Evolutionary conservation across 2,329 filamentous ascomycete genomes (phyloP).

Genomic region (Botrytis byssoidea): DNA sequence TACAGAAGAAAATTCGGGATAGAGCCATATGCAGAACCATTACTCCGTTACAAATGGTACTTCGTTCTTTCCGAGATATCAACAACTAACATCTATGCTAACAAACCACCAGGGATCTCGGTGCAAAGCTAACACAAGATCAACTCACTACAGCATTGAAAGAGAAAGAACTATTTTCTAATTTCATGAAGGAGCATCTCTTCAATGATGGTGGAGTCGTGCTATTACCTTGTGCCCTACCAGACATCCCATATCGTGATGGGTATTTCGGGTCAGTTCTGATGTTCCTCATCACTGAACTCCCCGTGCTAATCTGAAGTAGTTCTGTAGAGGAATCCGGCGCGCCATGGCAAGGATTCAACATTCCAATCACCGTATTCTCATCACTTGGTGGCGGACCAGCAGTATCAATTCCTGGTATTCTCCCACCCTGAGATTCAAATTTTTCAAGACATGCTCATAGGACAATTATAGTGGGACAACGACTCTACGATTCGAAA

Average conservation of each 20-base stretch:
- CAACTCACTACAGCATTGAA: conserved; percentile 19
- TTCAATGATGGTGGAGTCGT: conserved; percentile 26
- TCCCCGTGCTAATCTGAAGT: neutral
- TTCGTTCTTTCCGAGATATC: neutral
- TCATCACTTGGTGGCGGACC: conserved; percentile 28
- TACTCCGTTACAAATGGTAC: conserved; percentile 22
- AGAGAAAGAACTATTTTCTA: conserved; percentile 21
- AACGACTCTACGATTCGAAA: conserved; percentile 25
- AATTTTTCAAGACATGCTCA: neutral
- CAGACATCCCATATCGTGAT: conserved; percentile 23
- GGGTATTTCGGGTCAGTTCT: conserved; percentile 12
- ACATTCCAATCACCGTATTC: conserved; percentile 25
- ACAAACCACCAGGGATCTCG: conserved; percentile 22
- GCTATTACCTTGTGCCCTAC: conserved; percentile 24
- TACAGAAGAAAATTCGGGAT: conserved; percentile 6
- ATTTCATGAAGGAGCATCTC: conserved; percentile 24
- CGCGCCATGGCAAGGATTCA: conserved; percentile 30
- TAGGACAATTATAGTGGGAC: conserved; percentile 21
- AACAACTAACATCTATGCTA: neutral
- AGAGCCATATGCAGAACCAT: conserved; percentile 20
- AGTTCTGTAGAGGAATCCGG: conserved; percentile 21
- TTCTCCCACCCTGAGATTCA: neutral
- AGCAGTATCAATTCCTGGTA: conserved; percentile 29
- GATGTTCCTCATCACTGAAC: fast-evolving
- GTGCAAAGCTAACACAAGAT: conserved; percentile 20